These are phyloP conservation scores for Lithohypha guttulata DNA, from an alignment of 2,329 filamentous ascomycete species.

Conservation along the genomic window DNA sequence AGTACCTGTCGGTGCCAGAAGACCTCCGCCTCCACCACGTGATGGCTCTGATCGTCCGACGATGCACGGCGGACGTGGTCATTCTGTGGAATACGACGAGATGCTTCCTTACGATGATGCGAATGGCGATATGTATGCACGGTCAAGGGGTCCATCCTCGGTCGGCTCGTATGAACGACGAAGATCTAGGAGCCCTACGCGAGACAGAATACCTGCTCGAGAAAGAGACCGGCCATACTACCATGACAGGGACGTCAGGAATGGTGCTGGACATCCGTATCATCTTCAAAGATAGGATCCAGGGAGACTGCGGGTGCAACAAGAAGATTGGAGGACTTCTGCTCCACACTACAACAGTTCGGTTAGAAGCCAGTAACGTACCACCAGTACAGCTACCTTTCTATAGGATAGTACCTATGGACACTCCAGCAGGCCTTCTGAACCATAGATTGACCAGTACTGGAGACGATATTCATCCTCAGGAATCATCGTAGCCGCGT, in stretches of 20 bases:
- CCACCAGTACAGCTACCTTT: too few relatives aligned
- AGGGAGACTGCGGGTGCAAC: too few relatives aligned
- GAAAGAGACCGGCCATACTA: slow-evolving; percentile 8
- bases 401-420: too few relatives aligned
- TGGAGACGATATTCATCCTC: too few relatives aligned
- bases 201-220: slow-evolving; percentile 11
- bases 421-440: too few relatives aligned
- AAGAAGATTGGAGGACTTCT: too few relatives aligned
- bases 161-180: slow-evolving; percentile 11
- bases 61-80: background rate
- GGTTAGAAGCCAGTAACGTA: too few relatives aligned
- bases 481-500: too few relatives aligned
- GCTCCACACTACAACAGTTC: too few relatives aligned
- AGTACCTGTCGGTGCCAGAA: slow-evolving; percentile 1
- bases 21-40: slow-evolving; percentile 7
- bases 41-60: slow-evolving; percentile 3
- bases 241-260: slow-evolving; percentile 1
- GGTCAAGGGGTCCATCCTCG: slow-evolving; percentile 2
- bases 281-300: too few relatives aligned
- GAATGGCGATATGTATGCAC: slow-evolving; percentile 3
- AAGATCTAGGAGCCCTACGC: slow-evolving; percentile 15
- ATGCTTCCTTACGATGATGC: slow-evolving; percentile 4
- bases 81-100: slow-evolving; percentile 8
- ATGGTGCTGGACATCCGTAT: slow-evolving; percentile 3
- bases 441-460: too few relatives aligned